phyloP scores from a whole-genome alignment of 129 eudicot genomes.

The Deinandra increscens region DNA sequence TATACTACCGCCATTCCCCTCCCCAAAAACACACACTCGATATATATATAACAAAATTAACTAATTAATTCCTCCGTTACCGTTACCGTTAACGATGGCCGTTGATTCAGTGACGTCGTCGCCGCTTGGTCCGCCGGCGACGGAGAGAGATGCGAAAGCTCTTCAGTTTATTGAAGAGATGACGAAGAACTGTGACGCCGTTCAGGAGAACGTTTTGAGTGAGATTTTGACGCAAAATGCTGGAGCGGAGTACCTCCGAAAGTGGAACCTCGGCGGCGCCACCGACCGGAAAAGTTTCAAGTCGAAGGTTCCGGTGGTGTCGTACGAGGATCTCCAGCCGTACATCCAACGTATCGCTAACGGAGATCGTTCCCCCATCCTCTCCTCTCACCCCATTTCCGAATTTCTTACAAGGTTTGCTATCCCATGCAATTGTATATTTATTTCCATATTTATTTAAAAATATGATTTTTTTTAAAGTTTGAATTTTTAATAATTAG shows the following conservation, averaged over 20 bases:
- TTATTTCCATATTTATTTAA: too few relatives aligned
- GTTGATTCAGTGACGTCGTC: constrained; percentile 42
- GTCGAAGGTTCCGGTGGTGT: constrained; percentile 68
- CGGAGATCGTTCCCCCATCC: constrained; percentile 75
- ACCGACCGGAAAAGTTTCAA: constrained; percentile 59
- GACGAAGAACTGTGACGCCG: constrained; percentile 54
- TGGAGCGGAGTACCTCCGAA: constrained; percentile 55
- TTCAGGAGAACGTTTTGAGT: constrained; percentile 60
- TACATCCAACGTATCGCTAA: constrained; percentile 67
- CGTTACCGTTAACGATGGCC: constrained; percentile 30
- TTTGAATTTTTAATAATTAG: background rate
- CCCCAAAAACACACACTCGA: background rate
- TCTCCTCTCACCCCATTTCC: constrained; percentile 68
- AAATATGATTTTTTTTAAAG: too few relatives aligned
- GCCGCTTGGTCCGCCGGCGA: constrained; percentile 53
- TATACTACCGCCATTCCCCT: constrained; percentile 28
- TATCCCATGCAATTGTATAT: background rate
- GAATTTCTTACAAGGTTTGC: constrained; percentile 85
- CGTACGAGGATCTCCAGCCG: constrained; percentile 81
- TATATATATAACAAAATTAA: too few relatives aligned
- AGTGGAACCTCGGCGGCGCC: constrained; percentile 46
- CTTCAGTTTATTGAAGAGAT: constrained; percentile 78
- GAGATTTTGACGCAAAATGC: constrained; percentile 63
- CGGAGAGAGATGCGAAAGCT: constrained; percentile 66
- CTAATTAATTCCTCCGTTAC: too few relatives aligned